Base-by-base conservation (phyloP, 768 basidiomycete species). In the Filobasidium wieringae region DNA sequence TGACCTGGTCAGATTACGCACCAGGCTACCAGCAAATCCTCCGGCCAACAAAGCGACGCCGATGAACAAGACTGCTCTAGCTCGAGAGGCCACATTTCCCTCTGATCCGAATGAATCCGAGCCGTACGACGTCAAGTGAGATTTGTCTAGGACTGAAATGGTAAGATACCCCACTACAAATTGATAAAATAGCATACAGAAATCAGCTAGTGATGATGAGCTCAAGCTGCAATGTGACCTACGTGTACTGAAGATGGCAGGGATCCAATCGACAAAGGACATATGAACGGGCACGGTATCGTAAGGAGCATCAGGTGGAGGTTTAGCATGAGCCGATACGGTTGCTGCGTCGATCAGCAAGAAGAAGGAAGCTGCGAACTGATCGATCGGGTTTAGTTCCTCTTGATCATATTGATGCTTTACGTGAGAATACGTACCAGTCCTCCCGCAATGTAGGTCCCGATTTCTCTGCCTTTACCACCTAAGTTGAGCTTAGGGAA, bases 41-140 rank as follows among this genome's bases (percentile, higher is more conserved):
- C 95, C 93, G 1, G 95, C 95, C 90, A 99, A 91, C 45, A 97
- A 72, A 0, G 93, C 91, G 67, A 99, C 95, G 1, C 93, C 93
- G 59, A 96, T 80, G 74, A 99, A 99, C 61, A 97, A 72, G 68
- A 93, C 82, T 63, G 95, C 75, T 30, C 92, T 77, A 6, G 93
- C 93, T 62, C 87, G 79, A 89, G 90, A 95, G 15, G 95, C 89
- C 2, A 88, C 86, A 0, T 83, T 77, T 0, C 87, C 78, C 66
- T 90, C 87, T 27, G 66, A 61, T 27, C 72, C 73, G 68, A 69
- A 75, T 29, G 64, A 55, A 51, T 72, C 68, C 11, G 69, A 68
- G 2, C 87, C 86, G 67, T 84, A 87, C 0, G 81, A 81, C 22
- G 67, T 59, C 19, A 97, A 79, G 31, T 87, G 80, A 65, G 89